Percentiles rank a stretch among this genome's conserved stretches.
Conservation (phyloP, 331 rosid genomes). For the Acacia concinna region DNA sequence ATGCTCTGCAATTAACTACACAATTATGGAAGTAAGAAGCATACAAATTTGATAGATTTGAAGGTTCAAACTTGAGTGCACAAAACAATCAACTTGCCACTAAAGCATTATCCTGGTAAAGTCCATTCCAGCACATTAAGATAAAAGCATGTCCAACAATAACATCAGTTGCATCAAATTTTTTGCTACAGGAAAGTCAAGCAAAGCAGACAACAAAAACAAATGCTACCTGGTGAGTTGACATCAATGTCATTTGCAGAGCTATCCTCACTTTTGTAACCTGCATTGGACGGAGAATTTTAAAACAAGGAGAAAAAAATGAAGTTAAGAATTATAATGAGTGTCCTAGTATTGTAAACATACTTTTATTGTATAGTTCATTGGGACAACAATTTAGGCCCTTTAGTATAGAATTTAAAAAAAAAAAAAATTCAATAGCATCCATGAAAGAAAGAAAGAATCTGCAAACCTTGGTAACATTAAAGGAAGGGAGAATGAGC, state of each 20-base stretch:
- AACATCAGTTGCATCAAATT: neutral
- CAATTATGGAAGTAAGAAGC: neutral
- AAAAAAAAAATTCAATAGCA: neutral
- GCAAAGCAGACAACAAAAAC: conserved; percentile 6
- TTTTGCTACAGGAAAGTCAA: conserved; percentile 14
- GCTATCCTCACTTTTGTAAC: conserved; percentile 77
- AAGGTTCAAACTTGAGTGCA: neutral
- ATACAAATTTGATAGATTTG: neutral
- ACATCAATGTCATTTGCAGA: conserved; percentile 58
- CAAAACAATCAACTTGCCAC: neutral
- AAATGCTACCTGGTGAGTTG: conserved; percentile 53
- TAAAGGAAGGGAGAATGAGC: neutral
- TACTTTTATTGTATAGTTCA: neutral
- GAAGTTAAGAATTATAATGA: conserved; percentile 1
- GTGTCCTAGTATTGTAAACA: neutral
- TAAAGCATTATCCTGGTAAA: neutral
- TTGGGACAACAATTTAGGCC: conserved; percentile 10
- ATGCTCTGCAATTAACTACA: neutral
- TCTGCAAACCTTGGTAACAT: neutral
- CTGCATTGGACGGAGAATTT: conserved; percentile 31
- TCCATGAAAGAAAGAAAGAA: neutral
- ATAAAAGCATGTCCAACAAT: neutral
- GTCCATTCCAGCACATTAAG: neutral
- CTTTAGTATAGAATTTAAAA: neutral
- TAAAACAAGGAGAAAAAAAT: neutral